Base-by-base conservation (phyloP, 2,329 filamentous ascomycete species). In the Exophiala lecanii-corni region DNA sequence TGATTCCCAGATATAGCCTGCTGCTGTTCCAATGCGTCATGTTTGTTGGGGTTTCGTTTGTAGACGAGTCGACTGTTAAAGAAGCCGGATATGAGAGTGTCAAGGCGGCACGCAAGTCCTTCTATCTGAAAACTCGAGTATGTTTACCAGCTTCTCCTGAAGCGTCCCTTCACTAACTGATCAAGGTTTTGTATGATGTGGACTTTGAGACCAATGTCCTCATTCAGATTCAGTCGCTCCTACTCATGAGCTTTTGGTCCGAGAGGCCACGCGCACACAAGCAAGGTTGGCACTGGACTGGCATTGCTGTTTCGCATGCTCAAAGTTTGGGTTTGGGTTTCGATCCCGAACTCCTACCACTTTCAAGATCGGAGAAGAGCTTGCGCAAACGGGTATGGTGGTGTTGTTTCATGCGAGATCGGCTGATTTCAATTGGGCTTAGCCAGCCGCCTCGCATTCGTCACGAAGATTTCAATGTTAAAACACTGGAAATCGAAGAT, bases 321-420 rank as follows among this genome's bases (percentile, higher is more conserved):
- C 88, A 95, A 64, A 94, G 89, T 7, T 94, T 96, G 52, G 89
- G 89, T 13, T 20, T 41, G 17, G 20, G 18, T 13, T 31, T 76
- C 21, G 83, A 82, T 45, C 88, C 85, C 5, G 82, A 78, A 55
- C 10, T 4, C 9, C 13, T 31, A 7, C 23, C 16, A 5, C 86
- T 94, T 76, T 75, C 85, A 23, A 66, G 70, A 2, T 74, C 78
- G 39, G 82, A 84, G 58, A 84, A 88, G 60, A 86, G 81, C 58
- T 70, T 95, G 39, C 94, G 89, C 84, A 95, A 94, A 68, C 77
- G 89, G 38, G 89, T 96, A 54, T 96, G 89, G 89, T 96, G 89
- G 89, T 94, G 86, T 26, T 94, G 86, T 51, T 94, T 94, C 59
- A 94, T 94, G 79, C 82, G 89, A 40, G 89, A 96, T 64, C 84